Base-by-base conservation (phyloP, 768 basidiomycete genomes). In the Mycena olivaceomarginata region DNA sequence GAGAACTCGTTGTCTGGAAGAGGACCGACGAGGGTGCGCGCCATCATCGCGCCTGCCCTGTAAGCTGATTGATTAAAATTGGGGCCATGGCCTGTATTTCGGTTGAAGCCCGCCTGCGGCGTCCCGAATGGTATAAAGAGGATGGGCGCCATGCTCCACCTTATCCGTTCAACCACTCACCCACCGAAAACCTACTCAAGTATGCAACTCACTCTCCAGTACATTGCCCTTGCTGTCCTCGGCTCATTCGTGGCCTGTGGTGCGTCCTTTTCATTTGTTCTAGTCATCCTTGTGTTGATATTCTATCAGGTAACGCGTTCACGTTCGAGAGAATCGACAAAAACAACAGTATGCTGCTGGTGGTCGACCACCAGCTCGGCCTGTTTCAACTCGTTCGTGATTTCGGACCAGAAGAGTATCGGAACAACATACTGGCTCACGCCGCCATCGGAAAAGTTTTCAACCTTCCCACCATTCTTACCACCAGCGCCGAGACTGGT, bases 341-440 rank as follows among this genome's bases (percentile, higher is more conserved):
- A 80, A 82, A 87, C 81, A 79, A 90, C 51, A 84, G 81, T 7
- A 81, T 86, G 46, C 83, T 90, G 20, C 82, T 91, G 56, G 83
- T 91, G 67, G 85, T 91, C 63, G 90, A 91, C 82, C 89, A 88
- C 77, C 89, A 91, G 76, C 81, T 89, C 51, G 90, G 90, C 20
- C 80, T 91, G 10, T 90, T 87, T 82, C 86, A 89, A 75, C 79
- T 91, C 40, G 87, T 86, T 0, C 87, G 86, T 77, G 90, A 91
- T 81, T 82, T 81, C 72, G 70, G 82, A 10, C 84, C 88, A 0
- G 85, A 85, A 18, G 82, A 87, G 56, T 88, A 85, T 76, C 85
- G 86, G 73, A 88, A 85, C 82, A 90, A 87, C 78, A 85, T 91
- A 74, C 80, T 90, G 46, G 90, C 89, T 8, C 89, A 90, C 76